phyloP scores from a whole-genome alignment of 495 filamentous ascomycete species.

The Penicillium fimorum region DNA sequence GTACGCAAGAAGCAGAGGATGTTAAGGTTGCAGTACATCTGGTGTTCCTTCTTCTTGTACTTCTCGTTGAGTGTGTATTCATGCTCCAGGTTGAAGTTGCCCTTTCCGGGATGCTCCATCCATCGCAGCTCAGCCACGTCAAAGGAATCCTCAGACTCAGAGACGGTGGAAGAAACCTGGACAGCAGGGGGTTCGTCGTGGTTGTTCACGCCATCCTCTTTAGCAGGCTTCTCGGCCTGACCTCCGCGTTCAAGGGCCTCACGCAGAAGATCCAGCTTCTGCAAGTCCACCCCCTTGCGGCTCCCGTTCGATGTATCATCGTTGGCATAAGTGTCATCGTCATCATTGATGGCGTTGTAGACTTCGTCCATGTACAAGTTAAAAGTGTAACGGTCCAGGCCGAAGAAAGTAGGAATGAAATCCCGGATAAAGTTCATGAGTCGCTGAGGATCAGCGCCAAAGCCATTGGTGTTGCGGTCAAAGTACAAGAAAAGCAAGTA shows the following conservation, averaged over 20 bases:
- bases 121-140: constrained; percentile 52
- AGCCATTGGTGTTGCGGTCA: constrained; percentile 63
- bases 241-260: constrained; percentile 73
- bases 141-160: constrained; percentile 48
- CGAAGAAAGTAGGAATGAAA: constrained; percentile 88
- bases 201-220: constrained; percentile 71
- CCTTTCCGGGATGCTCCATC: constrained; percentile 57
- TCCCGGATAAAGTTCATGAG: constrained; percentile 81
- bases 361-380: constrained; percentile 73
- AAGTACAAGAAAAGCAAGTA: constrained; percentile 76
- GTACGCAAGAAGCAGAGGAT: constrained; percentile 92
- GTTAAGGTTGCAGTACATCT: constrained; percentile 83
- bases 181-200: constrained; percentile 80
- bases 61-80: constrained; percentile 76
- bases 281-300: constrained; percentile 62
- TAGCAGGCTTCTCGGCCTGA: constrained; percentile 62
- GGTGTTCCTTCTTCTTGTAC: constrained; percentile 73
- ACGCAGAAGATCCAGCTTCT: constrained; percentile 78
- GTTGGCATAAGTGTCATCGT: constrained; percentile 55
- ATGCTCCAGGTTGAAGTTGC: constrained; percentile 52
- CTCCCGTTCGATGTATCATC: constrained; percentile 53
- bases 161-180: constrained; percentile 51
- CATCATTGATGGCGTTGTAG: constrained; percentile 56
- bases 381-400: constrained; percentile 71
- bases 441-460: constrained; percentile 68